Evolutionary conservation across 352 stramenopile genomes (phyloP), one percentile per base, ranked within the genome.

Genomic region (Phytophthora pini): DNA sequence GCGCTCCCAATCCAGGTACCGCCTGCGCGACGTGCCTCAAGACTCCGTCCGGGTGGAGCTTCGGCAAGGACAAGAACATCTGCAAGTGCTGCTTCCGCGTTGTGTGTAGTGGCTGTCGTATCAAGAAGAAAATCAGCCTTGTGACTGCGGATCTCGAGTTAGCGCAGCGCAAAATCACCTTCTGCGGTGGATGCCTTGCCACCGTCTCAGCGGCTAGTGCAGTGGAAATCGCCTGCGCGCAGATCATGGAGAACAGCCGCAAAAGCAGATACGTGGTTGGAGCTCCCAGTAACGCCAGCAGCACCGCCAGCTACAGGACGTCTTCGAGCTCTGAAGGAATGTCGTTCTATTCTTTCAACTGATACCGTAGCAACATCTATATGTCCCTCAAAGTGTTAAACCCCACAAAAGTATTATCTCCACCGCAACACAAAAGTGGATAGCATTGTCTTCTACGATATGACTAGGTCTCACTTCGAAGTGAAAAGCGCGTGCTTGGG

Each of bases 101-200:
- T 29, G 58, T 72, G 31, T 72, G 65, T 41, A 60, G 52, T 13
- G 65, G 51, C 9, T 72, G 65, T 53, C 61, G 62, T 4, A 72
- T 68, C 47, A 72, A 72, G 58, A 68, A 68, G 53, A 72, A 68
- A 45, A 72, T 72, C 51, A 68, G 52, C 26, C 45, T 72, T 17
- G 65, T 72, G 46, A 72, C 58, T 2, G 58, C 65, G 13, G 58
- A 72, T 41, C 52, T 72, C 12, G 58, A 72, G 58, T 46, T 72
- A 20, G 40, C 53, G 6, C 58, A 72, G 52, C 65, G 65, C 24
- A 72, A 72, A 52, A 54, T 65, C 32, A 57, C 65, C 2, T 72
- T 72, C 46, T 68, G 65, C 41, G 45, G 46, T 1, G 58, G 58
- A 0, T 72, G 58, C 36, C 61, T 72, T 34, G 57, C 65, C 52